Evolutionary conservation across 306 rosid genomes (phyloP).

Genomic region (Phaseolus lunatus): DNA sequence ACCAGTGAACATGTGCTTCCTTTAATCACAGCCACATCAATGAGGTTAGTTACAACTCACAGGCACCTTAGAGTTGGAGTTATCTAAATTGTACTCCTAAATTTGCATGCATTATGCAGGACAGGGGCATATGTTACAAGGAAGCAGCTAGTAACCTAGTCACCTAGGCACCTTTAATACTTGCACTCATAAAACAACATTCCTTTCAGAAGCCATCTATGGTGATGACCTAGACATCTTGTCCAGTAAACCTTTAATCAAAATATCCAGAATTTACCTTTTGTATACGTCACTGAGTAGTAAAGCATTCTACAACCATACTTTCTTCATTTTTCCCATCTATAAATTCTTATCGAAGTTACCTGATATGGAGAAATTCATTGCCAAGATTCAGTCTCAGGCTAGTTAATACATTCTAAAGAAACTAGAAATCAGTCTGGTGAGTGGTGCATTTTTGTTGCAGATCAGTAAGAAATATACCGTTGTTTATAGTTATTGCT

Average conservation of each 20-base stretch:
- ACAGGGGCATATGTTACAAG: constrained; percentile 4
- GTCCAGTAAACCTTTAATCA: constrained; percentile 2
- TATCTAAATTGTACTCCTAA: constrained; percentile 37
- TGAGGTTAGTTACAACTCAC: constrained; percentile 39
- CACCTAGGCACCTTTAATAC: constrained; percentile 34
- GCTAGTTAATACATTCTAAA: constrained; percentile 24
- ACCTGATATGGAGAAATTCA: constrained; percentile 42
- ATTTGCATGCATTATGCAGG: constrained; percentile 38
- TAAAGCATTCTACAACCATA: constrained; percentile 24
- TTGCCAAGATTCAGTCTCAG: constrained; percentile 16
- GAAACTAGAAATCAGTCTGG: not conserved
- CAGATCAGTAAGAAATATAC: constrained; percentile 18
- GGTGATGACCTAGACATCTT: constrained; percentile 28
- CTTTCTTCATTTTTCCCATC: not conserved
- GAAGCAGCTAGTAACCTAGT: constrained; percentile 18
- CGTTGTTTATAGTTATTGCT: constrained; percentile 28
- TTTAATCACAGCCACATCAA: constrained; percentile 17
- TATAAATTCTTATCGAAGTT: constrained; percentile 20
- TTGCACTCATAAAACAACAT: constrained; percentile 19
- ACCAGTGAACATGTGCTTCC: constrained; percentile 10
- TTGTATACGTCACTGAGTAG: constrained; percentile 11
- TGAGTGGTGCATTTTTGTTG: constrained; percentile 40
- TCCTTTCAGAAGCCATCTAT: constrained; percentile 31
- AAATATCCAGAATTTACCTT: constrained; percentile 23
- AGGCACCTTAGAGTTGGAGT: constrained; percentile 4